Evolutionary conservation across 208 protist genomes (phyloP).

Genomic region (Trypanosoma caninum): DNA sequence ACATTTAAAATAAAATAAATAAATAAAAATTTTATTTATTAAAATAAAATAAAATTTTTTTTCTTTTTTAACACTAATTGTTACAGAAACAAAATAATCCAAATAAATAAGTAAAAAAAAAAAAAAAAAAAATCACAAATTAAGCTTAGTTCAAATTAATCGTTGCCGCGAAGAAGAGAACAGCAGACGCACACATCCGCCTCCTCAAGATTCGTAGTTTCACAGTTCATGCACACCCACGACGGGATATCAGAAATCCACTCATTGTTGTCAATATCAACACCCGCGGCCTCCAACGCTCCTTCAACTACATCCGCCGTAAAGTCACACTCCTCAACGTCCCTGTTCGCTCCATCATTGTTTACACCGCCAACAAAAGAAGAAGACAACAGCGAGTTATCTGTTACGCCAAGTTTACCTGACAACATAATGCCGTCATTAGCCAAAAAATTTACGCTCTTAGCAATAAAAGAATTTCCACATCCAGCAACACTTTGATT

Average conservation of each 20-base stretch:
- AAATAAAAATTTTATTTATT: background rate
- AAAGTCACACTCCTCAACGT: background rate
- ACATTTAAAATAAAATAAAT: background rate
- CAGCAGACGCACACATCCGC: slow-evolving; percentile 21
- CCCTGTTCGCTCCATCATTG: slow-evolving; percentile 4
- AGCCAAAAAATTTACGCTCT: too few species aligned
- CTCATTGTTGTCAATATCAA: background rate
- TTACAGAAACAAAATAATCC: slow-evolving; percentile 13
- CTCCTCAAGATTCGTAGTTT: slow-evolving; percentile 29
- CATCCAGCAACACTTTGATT: too few species aligned
- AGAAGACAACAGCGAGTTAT: background rate
- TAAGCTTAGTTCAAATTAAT: slow-evolving; percentile 13
- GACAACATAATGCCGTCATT: too few species aligned
- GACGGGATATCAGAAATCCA: slow-evolving; percentile 14
- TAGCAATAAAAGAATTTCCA: too few species aligned
- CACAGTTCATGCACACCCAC: slow-evolving; percentile 30
- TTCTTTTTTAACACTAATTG: slow-evolving; percentile 1
- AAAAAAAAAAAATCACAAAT: slow-evolving; percentile 8
- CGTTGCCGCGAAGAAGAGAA: slow-evolving; percentile 12
- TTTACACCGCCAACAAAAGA: background rate
- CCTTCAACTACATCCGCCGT: background rate
- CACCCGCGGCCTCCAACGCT: background rate
- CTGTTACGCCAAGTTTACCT: too few species aligned
- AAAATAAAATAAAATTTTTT: too few species aligned
- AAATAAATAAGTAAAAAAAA: slow-evolving; percentile 1